A percentile compares a stretch with the other conserved stretches of the same genome.
These are phyloP conservation scores for Schwanniomyces pseudopolymorphus DNA, from an alignment of 805 yeast species.

Conservation along the genomic window DNA sequence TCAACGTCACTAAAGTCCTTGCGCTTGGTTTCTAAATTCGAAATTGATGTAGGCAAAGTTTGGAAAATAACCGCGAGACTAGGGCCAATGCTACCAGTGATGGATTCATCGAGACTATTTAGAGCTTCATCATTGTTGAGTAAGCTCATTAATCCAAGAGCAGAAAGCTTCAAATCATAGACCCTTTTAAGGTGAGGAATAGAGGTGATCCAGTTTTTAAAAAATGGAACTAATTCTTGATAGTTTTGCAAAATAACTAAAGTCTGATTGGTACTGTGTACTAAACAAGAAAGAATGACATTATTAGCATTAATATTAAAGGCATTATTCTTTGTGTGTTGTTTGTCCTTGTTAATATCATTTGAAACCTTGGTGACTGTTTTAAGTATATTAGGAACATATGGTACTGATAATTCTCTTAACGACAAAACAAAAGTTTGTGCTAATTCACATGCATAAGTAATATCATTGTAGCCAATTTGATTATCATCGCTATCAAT, in stretches of 20 bases:
- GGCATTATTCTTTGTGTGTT: conserved; percentile 28
- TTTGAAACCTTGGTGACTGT: conserved; percentile 41
- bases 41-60: conserved; percentile 71
- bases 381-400: conserved; percentile 46
- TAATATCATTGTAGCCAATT: conserved; percentile 55
- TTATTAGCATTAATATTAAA: conserved; percentile 55
- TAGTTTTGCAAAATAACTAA: conserved; percentile 48
- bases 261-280: conserved; percentile 57
- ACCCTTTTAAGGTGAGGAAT: conserved; percentile 63
- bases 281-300: conserved; percentile 61
- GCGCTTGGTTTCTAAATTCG: conserved; percentile 60
- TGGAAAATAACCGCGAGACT: conserved; percentile 53
- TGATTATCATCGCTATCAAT: conserved; percentile 45
- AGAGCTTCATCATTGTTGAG: conserved; percentile 26
- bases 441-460: conserved; percentile 59
- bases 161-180: conserved; percentile 75
- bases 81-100: conserved; percentile 48
- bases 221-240: conserved; percentile 47
- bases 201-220: conserved; percentile 64
- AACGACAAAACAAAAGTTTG: conserved; percentile 63
- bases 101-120: conserved; percentile 5
- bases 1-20: conserved; percentile 47
- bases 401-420: conserved; percentile 45
- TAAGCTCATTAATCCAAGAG: conserved; percentile 61
- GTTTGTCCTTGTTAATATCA: conserved; percentile 25